These are phyloP conservation scores for Boeremia exigua DNA, from an alignment of 2,329 filamentous ascomycete genomes.

Conservation along the genomic window DNA sequence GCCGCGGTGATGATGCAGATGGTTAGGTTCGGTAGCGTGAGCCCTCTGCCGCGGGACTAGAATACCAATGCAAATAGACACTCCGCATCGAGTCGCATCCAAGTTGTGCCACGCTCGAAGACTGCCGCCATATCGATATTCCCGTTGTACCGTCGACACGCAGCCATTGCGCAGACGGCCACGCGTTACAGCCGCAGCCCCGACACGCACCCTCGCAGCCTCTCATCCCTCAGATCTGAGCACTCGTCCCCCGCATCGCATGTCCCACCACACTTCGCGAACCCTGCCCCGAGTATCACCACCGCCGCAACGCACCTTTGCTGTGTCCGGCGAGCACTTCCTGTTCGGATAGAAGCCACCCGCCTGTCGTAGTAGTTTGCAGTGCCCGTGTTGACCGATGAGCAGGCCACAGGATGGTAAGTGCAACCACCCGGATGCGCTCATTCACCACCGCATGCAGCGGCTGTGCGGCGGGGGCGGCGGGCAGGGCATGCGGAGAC, in stretches of 20 bases:
- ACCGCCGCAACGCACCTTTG: constrained; percentile 11
- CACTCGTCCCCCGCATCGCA: constrained; percentile 16
- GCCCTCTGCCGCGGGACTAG: constrained; percentile 9
- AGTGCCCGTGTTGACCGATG: constrained; percentile 17
- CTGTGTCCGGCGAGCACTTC: constrained; percentile 10
- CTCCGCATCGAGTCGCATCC: constrained; percentile 7
- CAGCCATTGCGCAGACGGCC: not conserved
- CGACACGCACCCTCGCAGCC: constrained; percentile 10
- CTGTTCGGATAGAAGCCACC: constrained; percentile 7
- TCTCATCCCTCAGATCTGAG: constrained; percentile 2
- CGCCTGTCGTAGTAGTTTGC: constrained; percentile 7
- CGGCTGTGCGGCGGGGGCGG: constrained; percentile 3
- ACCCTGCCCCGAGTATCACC: constrained; percentile 12
- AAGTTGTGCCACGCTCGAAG: constrained; percentile 5
- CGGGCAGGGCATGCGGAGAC: not conserved
- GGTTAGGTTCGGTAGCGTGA: constrained; percentile 12
- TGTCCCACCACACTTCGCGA: constrained; percentile 10
- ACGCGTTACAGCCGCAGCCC: constrained; percentile 13
- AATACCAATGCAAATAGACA: constrained; percentile 9
- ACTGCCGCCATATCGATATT: not conserved
- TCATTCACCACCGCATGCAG: constrained; percentile 8
- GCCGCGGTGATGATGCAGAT: constrained; percentile 6
- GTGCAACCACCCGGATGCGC: constrained; percentile 3
- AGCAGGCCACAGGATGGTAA: constrained; percentile 21
- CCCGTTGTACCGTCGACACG: not conserved